These are phyloP conservation scores for Tetradesmus obliquus DNA, from an alignment of 139 green algal genomes.

Conservation along the genomic window DNA sequence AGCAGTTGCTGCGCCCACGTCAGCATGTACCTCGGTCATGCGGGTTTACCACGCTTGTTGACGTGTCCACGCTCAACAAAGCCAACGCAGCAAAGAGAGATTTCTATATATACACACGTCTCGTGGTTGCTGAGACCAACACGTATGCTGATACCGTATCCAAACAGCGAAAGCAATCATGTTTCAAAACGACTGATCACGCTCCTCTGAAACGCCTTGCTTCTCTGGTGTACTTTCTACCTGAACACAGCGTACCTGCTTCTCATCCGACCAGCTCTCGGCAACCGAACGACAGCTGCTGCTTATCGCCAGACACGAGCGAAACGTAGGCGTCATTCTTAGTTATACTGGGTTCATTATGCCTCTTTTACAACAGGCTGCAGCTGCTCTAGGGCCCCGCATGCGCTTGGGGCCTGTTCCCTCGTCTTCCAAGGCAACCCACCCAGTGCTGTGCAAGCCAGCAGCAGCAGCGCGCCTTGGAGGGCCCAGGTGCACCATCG, in stretches of 20 bases:
- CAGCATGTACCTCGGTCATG: no score
- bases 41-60: no score
- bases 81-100: no score
- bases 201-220: background rate
- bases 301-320: background rate
- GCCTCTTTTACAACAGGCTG: background rate
- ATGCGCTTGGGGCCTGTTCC: background rate
- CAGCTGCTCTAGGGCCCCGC: background rate
- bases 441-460: background rate
- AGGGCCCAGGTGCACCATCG: background rate
- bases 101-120: background rate
- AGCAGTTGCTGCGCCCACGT: no score
- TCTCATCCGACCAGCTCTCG: background rate
- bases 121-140: background rate
- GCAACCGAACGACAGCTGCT: background rate
- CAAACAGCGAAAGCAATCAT: background rate
- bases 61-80: no score
- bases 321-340: background rate
- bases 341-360: background rate
- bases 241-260: background rate
- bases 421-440: background rate
- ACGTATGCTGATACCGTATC: background rate
- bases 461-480: background rate
- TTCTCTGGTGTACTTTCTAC: background rate
- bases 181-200: background rate